Base-by-base conservation (phyloP, 2,329 filamentous ascomycete species). In the Dactylonectria macrodidyma region DNA sequence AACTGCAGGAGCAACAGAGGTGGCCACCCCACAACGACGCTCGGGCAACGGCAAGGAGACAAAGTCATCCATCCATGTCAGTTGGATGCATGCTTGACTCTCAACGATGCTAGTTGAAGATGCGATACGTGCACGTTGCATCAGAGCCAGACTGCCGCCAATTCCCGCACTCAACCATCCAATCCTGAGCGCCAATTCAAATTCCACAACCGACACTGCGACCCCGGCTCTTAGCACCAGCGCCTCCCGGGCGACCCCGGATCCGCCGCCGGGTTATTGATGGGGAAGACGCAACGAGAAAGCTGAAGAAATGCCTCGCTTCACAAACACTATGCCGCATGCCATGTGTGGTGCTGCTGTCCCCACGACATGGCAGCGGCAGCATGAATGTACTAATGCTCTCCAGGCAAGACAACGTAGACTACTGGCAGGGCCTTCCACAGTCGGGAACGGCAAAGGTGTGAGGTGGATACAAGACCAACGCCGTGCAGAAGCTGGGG, bases 251-350 rank as follows among this genome's bases (percentile, higher is more conserved):
- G 66, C 73, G 67, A 76, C 74, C 74, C 74, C 74, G 74, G 74
- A 76, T 76, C 73, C 74, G 73, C 74, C 63, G 60, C 70, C 63
- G 70, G 62, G 68, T 71, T 71, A 71, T 69, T 58, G 68, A 76
- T 73, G 72, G 73, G 71, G 74, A 68, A 75, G 50, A 46, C 30
- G 41, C 56, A 22, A 48, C 69, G 56, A 66, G 65, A 68, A 62
- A 70, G 72, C 66, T 70, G 71, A 76, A 74, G 74, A 76, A 76
- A 76, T 76, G 74, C 74, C 74, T 76, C 74, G 74, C 70, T 66
- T 30, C 26, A 30, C 26, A 7, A 7, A 30, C 72, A 71, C 70
- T 72, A 68, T 66, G 64, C 65, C 44, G 67, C 60, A 64, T 48
- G 26, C 67, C 56, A 68, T 67, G 71, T 64, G 61, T 67, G 64